Evolutionary conservation across 768 basidiomycete genomes (phyloP).

Genomic region (Tricholomella constricta): DNA sequence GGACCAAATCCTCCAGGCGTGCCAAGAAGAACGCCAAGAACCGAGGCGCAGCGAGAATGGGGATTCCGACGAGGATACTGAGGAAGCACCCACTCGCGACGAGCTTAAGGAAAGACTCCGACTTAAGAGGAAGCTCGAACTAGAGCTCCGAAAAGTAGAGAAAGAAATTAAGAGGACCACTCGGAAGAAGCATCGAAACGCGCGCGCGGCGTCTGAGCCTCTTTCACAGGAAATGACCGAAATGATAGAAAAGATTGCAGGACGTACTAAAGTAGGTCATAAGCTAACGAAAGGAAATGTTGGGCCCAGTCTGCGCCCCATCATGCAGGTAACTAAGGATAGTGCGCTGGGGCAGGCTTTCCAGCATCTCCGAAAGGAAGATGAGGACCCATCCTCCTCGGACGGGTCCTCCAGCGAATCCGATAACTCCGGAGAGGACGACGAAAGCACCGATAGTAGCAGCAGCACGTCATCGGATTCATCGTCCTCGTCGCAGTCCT

Average conservation of each 20-base stretch:
- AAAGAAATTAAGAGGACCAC: not conserved
- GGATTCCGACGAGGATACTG: not conserved
- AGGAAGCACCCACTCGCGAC: not conserved
- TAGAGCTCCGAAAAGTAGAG: not conserved
- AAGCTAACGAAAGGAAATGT: not conserved
- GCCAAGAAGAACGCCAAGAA: not conserved
- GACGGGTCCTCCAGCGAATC: too few species aligned
- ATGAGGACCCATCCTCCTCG: too few species aligned
- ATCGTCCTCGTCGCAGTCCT: too few species aligned
- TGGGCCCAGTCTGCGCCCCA: too few species aligned
- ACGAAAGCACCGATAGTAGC: too few species aligned
- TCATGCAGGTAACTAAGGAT: too few species aligned
- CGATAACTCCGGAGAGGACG: too few species aligned
- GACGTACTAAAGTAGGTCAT: not conserved
- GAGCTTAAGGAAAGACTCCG: not conserved
- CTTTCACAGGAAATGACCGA: not conserved
- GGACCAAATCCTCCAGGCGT: not conserved
- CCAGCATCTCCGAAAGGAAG: too few species aligned
- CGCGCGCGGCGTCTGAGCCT: not conserved
- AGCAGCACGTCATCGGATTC: too few species aligned
- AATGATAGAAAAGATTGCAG: not conserved
- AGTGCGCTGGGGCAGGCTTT: too few species aligned
- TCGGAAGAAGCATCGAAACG: not conserved
- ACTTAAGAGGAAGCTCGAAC: too few species aligned
- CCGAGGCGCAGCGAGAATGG: not conserved